Conservation (phyloP, 2,329 filamentous ascomycete genomes). For the Penicillium brasilianum region DNA sequence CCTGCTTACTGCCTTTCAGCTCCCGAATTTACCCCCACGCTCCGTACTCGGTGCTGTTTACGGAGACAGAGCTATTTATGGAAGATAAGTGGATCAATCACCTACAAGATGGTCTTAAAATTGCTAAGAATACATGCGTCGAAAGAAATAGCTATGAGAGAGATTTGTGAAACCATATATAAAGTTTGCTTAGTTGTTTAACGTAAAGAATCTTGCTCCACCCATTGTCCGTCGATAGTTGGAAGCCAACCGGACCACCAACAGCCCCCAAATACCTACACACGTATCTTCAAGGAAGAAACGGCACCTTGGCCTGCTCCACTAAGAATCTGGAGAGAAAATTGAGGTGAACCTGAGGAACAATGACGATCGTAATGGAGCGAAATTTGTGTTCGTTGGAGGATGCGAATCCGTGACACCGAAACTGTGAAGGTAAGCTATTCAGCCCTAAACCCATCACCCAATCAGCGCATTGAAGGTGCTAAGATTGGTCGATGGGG, state of each 20-base stretch:
- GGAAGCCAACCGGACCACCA: not conserved
- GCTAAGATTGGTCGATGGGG: not conserved
- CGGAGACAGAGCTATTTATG: too few species aligned
- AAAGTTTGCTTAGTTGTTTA: not conserved
- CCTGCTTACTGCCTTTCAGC: not conserved
- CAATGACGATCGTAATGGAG: not conserved
- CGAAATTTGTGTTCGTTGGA: not conserved
- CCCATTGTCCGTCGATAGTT: not conserved
- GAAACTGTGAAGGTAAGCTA: not conserved
- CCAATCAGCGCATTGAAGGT: not conserved
- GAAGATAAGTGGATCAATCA: not conserved
- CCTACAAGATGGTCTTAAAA: not conserved
- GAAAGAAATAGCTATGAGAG: not conserved
- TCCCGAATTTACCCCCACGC: not conserved
- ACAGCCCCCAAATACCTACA: not conserved
- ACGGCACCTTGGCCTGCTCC: not conserved
- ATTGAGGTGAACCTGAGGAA: not conserved
- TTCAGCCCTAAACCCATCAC: not conserved
- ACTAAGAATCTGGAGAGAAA: not conserved
- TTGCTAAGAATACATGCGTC: not conserved
- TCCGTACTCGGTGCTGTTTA: not conserved
- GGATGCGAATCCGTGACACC: not conserved
- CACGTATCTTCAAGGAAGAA: not conserved
- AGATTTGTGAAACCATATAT: not conserved
- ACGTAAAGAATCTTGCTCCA: not conserved